Conservation (phyloP, 1,284 basidiomycete genomes). For the Lentinula novae-zelandiae region DNA sequence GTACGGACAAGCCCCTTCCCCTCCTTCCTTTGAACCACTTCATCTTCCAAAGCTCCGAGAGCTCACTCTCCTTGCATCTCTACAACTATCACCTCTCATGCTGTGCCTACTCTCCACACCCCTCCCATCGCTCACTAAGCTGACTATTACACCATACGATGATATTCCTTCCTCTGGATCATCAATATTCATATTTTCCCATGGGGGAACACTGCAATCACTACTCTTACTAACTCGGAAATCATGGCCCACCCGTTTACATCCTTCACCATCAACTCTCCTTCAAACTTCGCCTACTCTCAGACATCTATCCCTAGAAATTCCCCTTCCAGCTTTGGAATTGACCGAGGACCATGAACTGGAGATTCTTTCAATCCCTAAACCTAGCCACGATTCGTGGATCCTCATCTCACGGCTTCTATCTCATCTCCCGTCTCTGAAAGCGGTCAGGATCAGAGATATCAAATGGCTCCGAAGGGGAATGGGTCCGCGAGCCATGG, state of each 20-base stretch:
- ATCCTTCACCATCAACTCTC: constrained; percentile 53
- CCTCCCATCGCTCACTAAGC: constrained; percentile 62
- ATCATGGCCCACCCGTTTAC: constrained; percentile 64
- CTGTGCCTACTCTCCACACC: constrained; percentile 54
- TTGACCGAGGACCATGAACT: constrained; percentile 42
- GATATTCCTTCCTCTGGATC: constrained; percentile 55
- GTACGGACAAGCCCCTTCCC: constrained; percentile 23
- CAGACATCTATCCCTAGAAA: constrained; percentile 64
- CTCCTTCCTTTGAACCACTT: constrained; percentile 35
- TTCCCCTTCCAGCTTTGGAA: constrained; percentile 50
- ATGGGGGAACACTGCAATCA: constrained; percentile 59
- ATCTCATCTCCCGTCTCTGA: constrained; percentile 53
- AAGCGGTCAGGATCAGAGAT: constrained; percentile 58
- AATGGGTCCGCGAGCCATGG: constrained; percentile 57
- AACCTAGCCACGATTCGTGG: constrained; percentile 58
- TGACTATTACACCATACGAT: constrained; percentile 74
- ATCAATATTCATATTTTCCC: constrained; percentile 57
- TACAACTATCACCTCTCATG: constrained; percentile 64
- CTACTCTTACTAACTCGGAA: constrained; percentile 69
- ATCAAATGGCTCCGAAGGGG: constrained; percentile 69
- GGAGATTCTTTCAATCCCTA: constrained; percentile 66
- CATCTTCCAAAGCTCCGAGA: constrained; percentile 58
- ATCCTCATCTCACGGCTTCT: constrained; percentile 48
- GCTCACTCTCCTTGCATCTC: constrained; percentile 57
- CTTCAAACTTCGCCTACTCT: constrained; percentile 55